Conservation (phyloP, 192 early-diverging fungal species). For the Podila minutissima region DNA sequence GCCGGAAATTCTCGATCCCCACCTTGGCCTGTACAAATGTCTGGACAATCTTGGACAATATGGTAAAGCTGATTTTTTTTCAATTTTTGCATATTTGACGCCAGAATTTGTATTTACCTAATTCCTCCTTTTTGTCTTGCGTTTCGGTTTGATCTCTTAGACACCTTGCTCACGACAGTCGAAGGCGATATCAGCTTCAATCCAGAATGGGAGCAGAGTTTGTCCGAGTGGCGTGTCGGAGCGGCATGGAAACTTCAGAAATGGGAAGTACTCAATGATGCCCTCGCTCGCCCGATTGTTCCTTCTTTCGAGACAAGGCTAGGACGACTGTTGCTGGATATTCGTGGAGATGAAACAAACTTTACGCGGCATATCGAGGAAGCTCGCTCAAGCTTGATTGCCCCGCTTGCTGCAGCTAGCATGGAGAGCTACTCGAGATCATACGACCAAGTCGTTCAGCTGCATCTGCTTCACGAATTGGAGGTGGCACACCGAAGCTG, state of each 20-base stretch:
- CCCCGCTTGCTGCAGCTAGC: conserved; percentile 64
- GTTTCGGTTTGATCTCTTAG: not conserved
- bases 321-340: conserved; percentile 59
- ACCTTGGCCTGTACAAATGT: conserved; percentile 73
- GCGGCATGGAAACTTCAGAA: conserved; percentile 72
- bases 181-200: conserved; percentile 41
- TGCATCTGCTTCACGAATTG: conserved; percentile 76
- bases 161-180: conserved; percentile 15
- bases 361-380: conserved; percentile 52
- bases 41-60: conserved; percentile 75
- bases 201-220: conserved; percentile 58
- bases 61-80: conserved; percentile 58
- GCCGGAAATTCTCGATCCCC: conserved; percentile 54
- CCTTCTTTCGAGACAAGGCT: conserved; percentile 65
- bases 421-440: conserved; percentile 71
- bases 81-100: too few species aligned
- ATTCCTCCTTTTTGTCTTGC: not conserved
- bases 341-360: conserved; percentile 47
- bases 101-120: not conserved
- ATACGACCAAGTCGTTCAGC: conserved; percentile 68
- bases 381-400: conserved; percentile 57
- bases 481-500: conserved; percentile 48
- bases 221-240: conserved; percentile 64
- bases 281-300: conserved; percentile 51
- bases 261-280: conserved; percentile 63